Conservation (phyloP, 768 basidiomycete species). For the Tulasnella sp. region DNA sequence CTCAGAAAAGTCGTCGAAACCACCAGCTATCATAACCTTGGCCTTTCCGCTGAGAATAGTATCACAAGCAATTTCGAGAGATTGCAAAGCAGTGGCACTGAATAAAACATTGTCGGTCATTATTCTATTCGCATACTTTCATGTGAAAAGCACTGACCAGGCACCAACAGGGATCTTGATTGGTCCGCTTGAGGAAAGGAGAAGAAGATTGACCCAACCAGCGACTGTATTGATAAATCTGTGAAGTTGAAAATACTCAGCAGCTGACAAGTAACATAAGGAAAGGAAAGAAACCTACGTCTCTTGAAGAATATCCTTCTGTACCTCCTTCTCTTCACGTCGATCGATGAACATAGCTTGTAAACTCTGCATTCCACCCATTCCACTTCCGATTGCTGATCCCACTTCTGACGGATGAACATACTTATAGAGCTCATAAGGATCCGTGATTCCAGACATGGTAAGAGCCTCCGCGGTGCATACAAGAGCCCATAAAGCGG, state of each 20-base stretch:
- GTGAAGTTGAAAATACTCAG: conserved; percentile 15
- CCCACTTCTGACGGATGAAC: conserved; percentile 96
- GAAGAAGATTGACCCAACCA: conserved; percentile 91
- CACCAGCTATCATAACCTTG: conserved; percentile 98
- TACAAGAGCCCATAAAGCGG: conserved; percentile 88
- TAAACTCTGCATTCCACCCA: conserved; percentile 89
- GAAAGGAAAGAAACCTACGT: conserved; percentile 48
- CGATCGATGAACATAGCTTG: conserved; percentile 98
- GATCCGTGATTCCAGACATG: conserved; percentile 93
- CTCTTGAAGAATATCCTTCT: conserved; percentile 96
- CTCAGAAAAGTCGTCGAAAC: conserved; percentile 95
- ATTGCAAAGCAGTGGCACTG: conserved; percentile 94
- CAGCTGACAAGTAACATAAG: neutral
- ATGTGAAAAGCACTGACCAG: conserved; percentile 63
- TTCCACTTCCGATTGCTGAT: conserved; percentile 86
- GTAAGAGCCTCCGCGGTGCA: conserved; percentile 92
- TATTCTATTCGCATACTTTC: too few species aligned
- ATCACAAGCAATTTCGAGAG: conserved; percentile 95
- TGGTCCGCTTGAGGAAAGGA: conserved; percentile 92
- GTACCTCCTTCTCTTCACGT: conserved; percentile 93
- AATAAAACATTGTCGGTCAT: conserved; percentile 10
- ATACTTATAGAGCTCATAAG: conserved; percentile 94
- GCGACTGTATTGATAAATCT: conserved; percentile 99
- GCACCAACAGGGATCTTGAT: conserved; percentile 99
- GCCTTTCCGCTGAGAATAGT: conserved; percentile 90